Base-by-base conservation (phyloP, 176 grass and related monocot species). In the Alopecurus myosuroides region DNA sequence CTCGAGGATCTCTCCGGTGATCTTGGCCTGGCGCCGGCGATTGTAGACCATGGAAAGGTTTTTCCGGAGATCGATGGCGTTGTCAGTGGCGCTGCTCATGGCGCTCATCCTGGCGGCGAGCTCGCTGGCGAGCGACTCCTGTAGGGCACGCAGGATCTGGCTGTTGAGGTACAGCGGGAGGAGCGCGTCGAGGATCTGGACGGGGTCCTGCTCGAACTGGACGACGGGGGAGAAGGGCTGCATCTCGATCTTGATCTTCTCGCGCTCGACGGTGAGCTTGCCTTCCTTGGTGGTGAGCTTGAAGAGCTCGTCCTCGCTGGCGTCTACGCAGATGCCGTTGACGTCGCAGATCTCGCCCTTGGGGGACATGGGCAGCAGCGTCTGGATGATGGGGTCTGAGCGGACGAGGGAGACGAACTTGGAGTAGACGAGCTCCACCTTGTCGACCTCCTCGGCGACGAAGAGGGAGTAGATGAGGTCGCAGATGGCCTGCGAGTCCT, bases 141-240 rank as follows among this genome's bases (percentile, higher is more conserved):
- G 94, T 69, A 92, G 86, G 7, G 94, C 89, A 18, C 94, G 85
- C 25, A 97, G 92, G 58, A 97, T 94, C 87, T 97, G 89, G 82
- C 89, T 92, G 89, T 97, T 97, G 85, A 94, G 94, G 87, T 97
- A 97, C 45, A 97, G 90, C 53, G 94, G 94, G 35, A 97, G 91
- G 29, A 97, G 89, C 0, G 94, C 94, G 81, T 97, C 94, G 37
- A 97, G 84, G 85, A 97, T 94, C 82, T 97, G 94, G 25, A 97
- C 89, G 18, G 94, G 91, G 66, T 97, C 94, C 91, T 97, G 94
- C 91, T 97, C 94, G 75, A 97, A 97, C 86, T 97, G 91, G 35
- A 97, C 81, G 22, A 97, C 92, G 8, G 94, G 81, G 20, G 91
- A 94, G 89, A 94, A 94, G 5, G 86, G 57, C 85, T 75, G 84